A percentile compares a stretch with the other conserved stretches of the same genome.
Evolutionary conservation across 345 rosid species (phyloP).

Genomic region (Populus simonii): DNA sequence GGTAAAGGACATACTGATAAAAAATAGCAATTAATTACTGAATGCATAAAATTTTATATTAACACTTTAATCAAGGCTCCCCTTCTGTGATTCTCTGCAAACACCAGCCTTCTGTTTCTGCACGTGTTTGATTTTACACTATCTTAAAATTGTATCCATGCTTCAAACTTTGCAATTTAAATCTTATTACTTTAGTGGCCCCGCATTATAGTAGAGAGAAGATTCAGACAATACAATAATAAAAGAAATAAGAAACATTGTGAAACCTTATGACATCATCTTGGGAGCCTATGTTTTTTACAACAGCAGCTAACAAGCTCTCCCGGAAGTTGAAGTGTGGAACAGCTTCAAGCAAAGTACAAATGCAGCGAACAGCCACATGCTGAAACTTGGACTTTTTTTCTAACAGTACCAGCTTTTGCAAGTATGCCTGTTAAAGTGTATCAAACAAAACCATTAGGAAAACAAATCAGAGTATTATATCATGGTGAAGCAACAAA

Average conservation of each 20-base stretch:
- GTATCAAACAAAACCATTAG: not conserved
- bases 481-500: not conserved
- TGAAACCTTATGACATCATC: slow-evolving; percentile 79
- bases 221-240: not conserved
- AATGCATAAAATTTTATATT: too few species aligned
- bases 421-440: slow-evolving; percentile 67
- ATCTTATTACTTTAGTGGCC: too few species aligned
- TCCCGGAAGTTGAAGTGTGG: slow-evolving; percentile 91
- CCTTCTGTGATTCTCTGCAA: too few species aligned
- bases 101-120: too few species aligned
- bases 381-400: slow-evolving; percentile 56
- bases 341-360: slow-evolving; percentile 73
- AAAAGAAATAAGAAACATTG: slow-evolving; percentile 12
- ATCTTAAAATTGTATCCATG: too few species aligned
- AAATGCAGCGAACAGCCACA: slow-evolving; percentile 68
- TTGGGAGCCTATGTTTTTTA: slow-evolving; percentile 64
- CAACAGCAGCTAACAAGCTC: slow-evolving; percentile 64
- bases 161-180: too few species aligned
- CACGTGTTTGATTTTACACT: too few species aligned
- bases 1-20: too few species aligned
- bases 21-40: too few species aligned
- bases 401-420: slow-evolving; percentile 55
- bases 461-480: slow-evolving; percentile 8
- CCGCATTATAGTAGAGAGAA: not conserved
- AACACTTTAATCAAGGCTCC: too few species aligned